Conservation (phyloP, 805 yeast species). For the Yarrowia deformans region DNA sequence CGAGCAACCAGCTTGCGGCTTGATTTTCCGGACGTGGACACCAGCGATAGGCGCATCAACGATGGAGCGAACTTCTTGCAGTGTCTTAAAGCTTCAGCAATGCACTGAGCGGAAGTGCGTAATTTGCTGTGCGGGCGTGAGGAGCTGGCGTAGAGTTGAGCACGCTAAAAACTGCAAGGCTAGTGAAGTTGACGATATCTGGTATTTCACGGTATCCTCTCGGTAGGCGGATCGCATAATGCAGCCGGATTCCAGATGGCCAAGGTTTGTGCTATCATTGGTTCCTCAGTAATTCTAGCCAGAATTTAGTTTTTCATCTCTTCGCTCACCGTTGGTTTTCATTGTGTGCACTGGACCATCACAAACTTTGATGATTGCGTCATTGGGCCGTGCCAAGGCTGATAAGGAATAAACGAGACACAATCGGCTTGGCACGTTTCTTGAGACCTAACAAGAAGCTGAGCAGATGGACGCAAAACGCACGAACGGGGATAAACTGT, state of each 20-base stretch:
- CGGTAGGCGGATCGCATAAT: neutral
- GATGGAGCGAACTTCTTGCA: too few species aligned
- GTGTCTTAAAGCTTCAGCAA: too few species aligned
- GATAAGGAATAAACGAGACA: neutral
- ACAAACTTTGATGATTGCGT: slow-evolving; percentile 23
- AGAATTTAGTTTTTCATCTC: neutral
- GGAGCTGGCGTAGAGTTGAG: too few species aligned
- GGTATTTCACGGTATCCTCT: too few species aligned
- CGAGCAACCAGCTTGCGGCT: too few species aligned
- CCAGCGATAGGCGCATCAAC: too few species aligned
- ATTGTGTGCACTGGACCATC: neutral
- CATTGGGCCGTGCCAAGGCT: slow-evolving; percentile 25
- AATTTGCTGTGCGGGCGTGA: too few species aligned
- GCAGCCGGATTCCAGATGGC: slow-evolving; percentile 1
- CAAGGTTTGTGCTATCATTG: neutral
- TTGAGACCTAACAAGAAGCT: too few species aligned
- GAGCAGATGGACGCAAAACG: neutral
- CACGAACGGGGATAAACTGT: neutral
- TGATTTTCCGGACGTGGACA: too few species aligned
- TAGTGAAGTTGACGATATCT: too few species aligned
- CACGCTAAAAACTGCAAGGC: too few species aligned
- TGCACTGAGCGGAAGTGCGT: too few species aligned
- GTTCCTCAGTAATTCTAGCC: neutral
- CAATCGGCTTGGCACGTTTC: neutral
- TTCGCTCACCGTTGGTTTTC: neutral